Percentiles rank a stretch among this genome's conserved stretches.
Evolutionary conservation across 1,139 yeast genomes (phyloP).

Genomic region (Nadsonia commutata): DNA sequence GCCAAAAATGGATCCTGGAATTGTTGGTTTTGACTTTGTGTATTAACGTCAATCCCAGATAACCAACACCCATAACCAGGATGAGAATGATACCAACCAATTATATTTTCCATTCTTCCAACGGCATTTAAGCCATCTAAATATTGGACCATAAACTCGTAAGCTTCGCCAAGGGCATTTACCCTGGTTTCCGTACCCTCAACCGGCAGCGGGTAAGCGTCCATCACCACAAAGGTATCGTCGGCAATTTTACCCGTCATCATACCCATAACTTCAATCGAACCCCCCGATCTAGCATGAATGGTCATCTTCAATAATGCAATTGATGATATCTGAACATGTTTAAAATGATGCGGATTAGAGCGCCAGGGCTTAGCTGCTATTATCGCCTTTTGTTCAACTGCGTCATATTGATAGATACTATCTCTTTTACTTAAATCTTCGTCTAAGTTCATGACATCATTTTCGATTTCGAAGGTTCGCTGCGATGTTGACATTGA

Average conservation of each 20-base stretch:
- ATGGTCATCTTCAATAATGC: conserved; percentile 69
- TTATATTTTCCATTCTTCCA: conserved; percentile 47
- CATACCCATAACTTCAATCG: conserved; percentile 94
- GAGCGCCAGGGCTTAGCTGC: conserved; percentile 30
- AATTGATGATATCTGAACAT: conserved; percentile 53
- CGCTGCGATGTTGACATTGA: conserved; percentile 7
- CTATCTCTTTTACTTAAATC: conserved; percentile 12
- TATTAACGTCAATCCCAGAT: conserved; percentile 78
- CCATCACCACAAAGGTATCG: conserved; percentile 55
- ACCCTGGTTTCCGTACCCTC: conserved; percentile 95
- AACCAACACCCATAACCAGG: conserved; percentile 97
- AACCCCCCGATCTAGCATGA: conserved; percentile 76
- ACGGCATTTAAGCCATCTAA: conserved; percentile 43
- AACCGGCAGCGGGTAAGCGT: conserved; percentile 77
- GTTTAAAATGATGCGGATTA: conserved; percentile 47
- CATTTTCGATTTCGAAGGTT: conserved; percentile 26
- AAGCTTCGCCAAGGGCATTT: conserved; percentile 86
- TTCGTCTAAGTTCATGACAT: conserved; percentile 13
- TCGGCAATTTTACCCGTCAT: conserved; percentile 60
- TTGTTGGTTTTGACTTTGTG: conserved; percentile 70
- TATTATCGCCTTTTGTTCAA: conserved; percentile 18
- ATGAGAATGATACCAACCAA: conserved; percentile 85
- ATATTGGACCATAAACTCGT: conserved; percentile 86
- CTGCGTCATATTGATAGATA: conserved; percentile 18
- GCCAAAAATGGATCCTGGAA: conserved; percentile 90